A percentile compares a stretch with the other conserved stretches of the same genome.
Conservation (phyloP, 306 rosid species). For the Prunus fruticosa region DNA sequence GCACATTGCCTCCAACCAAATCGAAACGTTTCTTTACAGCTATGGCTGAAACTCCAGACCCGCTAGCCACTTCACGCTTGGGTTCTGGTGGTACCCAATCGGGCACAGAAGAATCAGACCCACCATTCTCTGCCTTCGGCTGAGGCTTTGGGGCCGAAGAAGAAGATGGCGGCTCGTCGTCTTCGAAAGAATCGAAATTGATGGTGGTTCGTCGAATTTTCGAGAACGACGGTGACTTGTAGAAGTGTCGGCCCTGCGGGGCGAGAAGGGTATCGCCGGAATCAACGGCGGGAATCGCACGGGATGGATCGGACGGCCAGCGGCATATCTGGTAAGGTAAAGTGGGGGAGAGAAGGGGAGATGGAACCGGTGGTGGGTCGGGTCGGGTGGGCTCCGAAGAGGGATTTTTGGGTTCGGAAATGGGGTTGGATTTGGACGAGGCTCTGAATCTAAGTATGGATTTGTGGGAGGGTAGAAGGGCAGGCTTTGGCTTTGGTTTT, state of each 20-base stretch:
- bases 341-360: constrained; percentile 27
- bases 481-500: constrained; percentile 4
- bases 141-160: constrained; percentile 8
- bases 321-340: constrained; percentile 67
- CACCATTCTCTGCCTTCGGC: constrained; percentile 8
- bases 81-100: constrained; percentile 19
- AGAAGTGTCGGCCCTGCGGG: constrained; percentile 32
- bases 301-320: constrained; percentile 30
- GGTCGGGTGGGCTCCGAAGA: constrained; percentile 18
- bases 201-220: constrained; percentile 46
- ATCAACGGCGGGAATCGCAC: constrained; percentile 28
- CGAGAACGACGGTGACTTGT: constrained; percentile 59
- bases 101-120: background rate
- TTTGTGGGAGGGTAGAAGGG: constrained; percentile 25
- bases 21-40: constrained; percentile 40
- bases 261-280: constrained; percentile 63
- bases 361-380: constrained; percentile 22
- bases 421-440: constrained; percentile 25
- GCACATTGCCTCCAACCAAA: constrained; percentile 55
- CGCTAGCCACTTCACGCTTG: constrained; percentile 6
- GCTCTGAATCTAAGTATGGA: constrained; percentile 30
- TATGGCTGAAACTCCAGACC: constrained; percentile 12
- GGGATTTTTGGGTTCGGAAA: constrained; percentile 35
- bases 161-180: constrained; percentile 16
- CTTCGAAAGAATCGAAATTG: constrained; percentile 32